These are phyloP conservation scores for Kodamaea hsintzibuensis DNA, from an alignment of 805 yeast genomes.

Conservation along the genomic window DNA sequence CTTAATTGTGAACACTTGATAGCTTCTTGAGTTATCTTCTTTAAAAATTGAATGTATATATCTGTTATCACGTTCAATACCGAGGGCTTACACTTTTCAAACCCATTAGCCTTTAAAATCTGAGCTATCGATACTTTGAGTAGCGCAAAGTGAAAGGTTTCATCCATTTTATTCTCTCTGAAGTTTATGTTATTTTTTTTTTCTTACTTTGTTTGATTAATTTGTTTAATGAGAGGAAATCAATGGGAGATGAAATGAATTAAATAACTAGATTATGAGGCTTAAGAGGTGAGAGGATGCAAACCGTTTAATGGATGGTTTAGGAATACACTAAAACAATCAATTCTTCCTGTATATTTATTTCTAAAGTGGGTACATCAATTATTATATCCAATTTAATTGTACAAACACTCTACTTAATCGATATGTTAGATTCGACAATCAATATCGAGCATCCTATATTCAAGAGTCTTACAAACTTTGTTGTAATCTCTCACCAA, in stretches of 20 bases:
- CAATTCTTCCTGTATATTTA: too few relatives aligned
- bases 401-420: neutral
- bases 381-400: neutral
- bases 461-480: constrained; percentile 29
- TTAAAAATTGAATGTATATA: constrained; percentile 63
- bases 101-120: constrained; percentile 76
- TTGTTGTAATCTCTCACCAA: constrained; percentile 48
- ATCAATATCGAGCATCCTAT: neutral
- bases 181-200: constrained; percentile 2
- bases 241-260: neutral
- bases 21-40: constrained; percentile 53
- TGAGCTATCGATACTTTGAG: constrained; percentile 48
- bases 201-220: neutral
- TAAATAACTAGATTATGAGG: too few relatives aligned
- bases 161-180: constrained; percentile 29
- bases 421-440: neutral
- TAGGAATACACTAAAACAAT: too few relatives aligned
- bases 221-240: neutral
- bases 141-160: constrained; percentile 39
- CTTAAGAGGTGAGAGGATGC: too few relatives aligned
- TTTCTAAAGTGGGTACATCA: neutral
- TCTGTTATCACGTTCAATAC: constrained; percentile 79
- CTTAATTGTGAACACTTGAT: constrained; percentile 47
- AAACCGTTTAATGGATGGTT: too few relatives aligned
- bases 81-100: constrained; percentile 72